These are phyloP conservation scores for Antrodiella citrinella DNA, from an alignment of 768 basidiomycete species.

Conservation along the genomic window DNA sequence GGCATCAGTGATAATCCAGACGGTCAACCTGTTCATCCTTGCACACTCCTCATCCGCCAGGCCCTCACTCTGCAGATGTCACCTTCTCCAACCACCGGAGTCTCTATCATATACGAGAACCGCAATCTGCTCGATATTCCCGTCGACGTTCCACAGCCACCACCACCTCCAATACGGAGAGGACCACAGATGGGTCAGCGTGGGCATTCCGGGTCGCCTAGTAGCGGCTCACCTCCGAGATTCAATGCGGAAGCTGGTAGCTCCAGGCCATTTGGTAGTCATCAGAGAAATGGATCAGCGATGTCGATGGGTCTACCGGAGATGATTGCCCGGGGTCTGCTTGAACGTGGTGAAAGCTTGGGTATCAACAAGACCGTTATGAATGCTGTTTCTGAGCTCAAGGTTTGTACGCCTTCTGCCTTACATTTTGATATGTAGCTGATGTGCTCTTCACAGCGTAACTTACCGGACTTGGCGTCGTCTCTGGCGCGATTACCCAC, in stretches of 20 bases:
- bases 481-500: constrained; percentile 56
- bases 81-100: constrained; percentile 66
- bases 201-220: constrained; percentile 19
- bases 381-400: constrained; percentile 72
- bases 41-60: constrained; percentile 71
- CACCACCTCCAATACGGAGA: constrained; percentile 29
- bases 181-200: constrained; percentile 26
- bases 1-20: neutral
- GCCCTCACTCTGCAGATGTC: constrained; percentile 72
- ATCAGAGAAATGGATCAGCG: constrained; percentile 19
- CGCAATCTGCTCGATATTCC: constrained; percentile 68
- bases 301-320: constrained; percentile 54
- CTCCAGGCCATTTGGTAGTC: constrained; percentile 2
- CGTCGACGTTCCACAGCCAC: constrained; percentile 49
- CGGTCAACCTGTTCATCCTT: constrained; percentile 37
- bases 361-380: constrained; percentile 81
- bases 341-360: constrained; percentile 71
- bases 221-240: constrained; percentile 2
- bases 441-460: constrained; percentile 43
- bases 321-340: constrained; percentile 58
- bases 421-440: constrained; percentile 10
- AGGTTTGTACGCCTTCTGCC: constrained; percentile 32
- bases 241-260: neutral
- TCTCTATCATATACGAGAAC: constrained; percentile 78
- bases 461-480: constrained; percentile 76